Evolutionary conservation across 352 stramenopile species (phyloP), one percentile per base, ranked within the genome.

Genomic region (Lagenidium giganteum): DNA sequence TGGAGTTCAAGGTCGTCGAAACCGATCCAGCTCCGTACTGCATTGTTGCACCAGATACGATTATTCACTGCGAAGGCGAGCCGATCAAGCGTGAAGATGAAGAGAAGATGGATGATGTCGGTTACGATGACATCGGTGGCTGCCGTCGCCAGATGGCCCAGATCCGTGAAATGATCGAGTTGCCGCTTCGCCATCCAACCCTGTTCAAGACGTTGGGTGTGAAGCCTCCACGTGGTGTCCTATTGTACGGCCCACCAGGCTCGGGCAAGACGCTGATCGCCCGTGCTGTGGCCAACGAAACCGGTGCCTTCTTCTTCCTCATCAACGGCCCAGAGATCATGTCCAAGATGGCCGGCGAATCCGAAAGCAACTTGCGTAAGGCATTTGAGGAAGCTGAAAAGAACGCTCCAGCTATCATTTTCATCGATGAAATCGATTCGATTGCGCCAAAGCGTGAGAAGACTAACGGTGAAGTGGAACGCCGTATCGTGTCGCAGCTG

Each of bases 311-410:
- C 69, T 99, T 99, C 77, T 99, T 99, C 67, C 59, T 99, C 24
- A 99, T 99, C 67, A 99, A 99, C 65, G 96, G 96, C n/a, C 96
- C 96, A 0, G 96, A 99, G 62, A 99, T 99, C 75, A 99, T 99
- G 96, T 98, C 83, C 26, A 99, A 98, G 68, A 97, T 97, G 89
- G 85, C 88, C 2, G 92, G 92, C 36, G 92, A 98, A 57, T 95
- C 74, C 1, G 89, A 98, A 56, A 89, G 64, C 45, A 97, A 97
- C 66, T 40, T 96, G 42, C 83, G 96, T 30, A 98, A 98, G 66
- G 95, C 96, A 8, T 99, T 99, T 51, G 94, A 99, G 59, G 94
- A 99, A 65, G 96, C 96, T 0, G 96, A 99, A 73, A 99, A 99
- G 82, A 99, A 99, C 66, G 94, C 95, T 3, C 97, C 97, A 17